These are phyloP conservation scores for Coemansia linderi DNA, from an alignment of 371 early-diverging fungal species.

Conservation along the genomic window DNA sequence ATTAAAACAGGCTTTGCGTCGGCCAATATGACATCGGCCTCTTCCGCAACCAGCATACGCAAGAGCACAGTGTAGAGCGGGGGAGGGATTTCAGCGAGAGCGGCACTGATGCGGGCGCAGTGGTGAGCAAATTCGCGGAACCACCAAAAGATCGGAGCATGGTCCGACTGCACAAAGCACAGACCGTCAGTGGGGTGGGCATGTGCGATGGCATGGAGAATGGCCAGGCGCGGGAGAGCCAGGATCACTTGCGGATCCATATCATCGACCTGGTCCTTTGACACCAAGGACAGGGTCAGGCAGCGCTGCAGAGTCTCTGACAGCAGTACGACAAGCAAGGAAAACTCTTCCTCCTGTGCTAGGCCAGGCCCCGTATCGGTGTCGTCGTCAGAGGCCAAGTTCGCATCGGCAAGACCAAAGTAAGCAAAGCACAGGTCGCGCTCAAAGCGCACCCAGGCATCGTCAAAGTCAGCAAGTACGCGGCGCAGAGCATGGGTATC, in stretches of 20 bases:
- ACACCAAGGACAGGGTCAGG: constrained; percentile 29
- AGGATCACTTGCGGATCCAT: constrained; percentile 61
- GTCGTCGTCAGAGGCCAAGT: constrained; percentile 1
- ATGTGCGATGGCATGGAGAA: constrained; percentile 55
- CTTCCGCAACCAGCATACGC: constrained; percentile 50
- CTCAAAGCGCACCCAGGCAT: constrained; percentile 65
- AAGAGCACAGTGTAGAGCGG: constrained; percentile 45
- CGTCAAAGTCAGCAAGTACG: constrained; percentile 62
- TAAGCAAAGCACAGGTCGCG: constrained; percentile 64
- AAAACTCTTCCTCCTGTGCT: constrained; percentile 53
- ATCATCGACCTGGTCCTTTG: constrained; percentile 53
- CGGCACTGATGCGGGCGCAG: constrained; percentile 35
- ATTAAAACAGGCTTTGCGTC: not conserved
- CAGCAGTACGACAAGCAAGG: constrained; percentile 61
- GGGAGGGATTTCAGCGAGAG: constrained; percentile 19
- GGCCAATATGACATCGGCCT: constrained; percentile 32
- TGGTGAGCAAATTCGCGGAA: constrained; percentile 52
- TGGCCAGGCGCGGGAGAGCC: constrained; percentile 60
- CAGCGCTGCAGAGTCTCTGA: constrained; percentile 60
- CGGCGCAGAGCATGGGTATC: constrained; percentile 41
- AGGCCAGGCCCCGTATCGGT: constrained; percentile 17
- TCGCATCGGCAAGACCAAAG: constrained; percentile 56
- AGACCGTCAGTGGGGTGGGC: constrained; percentile 54
- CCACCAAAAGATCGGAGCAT: constrained; percentile 56
- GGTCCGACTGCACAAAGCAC: constrained; percentile 53